Evolutionary conservation across 139 green algal species (phyloP), one percentile per base, ranked within the genome.

Genomic region (Tetratostichococcus sp.): DNA sequence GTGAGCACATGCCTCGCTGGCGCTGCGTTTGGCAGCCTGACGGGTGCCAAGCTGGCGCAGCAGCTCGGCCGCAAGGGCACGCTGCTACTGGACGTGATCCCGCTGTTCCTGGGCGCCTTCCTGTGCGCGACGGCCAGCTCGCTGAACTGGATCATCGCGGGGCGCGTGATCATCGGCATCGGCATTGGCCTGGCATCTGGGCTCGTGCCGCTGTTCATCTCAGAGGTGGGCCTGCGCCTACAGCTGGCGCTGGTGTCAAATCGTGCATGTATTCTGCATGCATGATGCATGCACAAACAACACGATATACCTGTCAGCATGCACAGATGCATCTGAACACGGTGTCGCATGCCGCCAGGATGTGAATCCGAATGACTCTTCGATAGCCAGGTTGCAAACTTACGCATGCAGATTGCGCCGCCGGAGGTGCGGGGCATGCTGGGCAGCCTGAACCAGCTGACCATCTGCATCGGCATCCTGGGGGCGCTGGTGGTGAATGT

Each of bases 401-500:
- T n/a, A n/a, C n/a, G n/a, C n/a, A n/a, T 69, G 65, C 69, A 73
- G 69, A 65, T 73, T 65, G 84, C 92, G 0, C 95, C 95, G 62
- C 92, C 92, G 17, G 30, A 80, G 14, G 57, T 97, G 58, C 89
- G 95, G 25, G 95, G 95, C 34, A 74, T 86, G 0, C 81, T 99
- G 58, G 95, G 95, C 35, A 87, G 83, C 39, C 71, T 97, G n/a
- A 99, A 98, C 82, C 95, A 99, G 89, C 85, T 99, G 25, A 80
- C 89, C 75, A 98, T 99, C 80, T 97, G 92, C 82, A 65, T 97
- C 23, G 95, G 95, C 70, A 99, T 99, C 84, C 84, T 99, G 62
- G 86, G 57, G 0, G 95, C 94, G 14, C 85, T 99, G 75, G 42
- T 96, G 14, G 86, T 93, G 71, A 97, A 96, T 58, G 88, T 95